phyloP scores from a whole-genome alignment of 768 basidiomycete genomes.

The Hysterangium stoloniferum region DNA sequence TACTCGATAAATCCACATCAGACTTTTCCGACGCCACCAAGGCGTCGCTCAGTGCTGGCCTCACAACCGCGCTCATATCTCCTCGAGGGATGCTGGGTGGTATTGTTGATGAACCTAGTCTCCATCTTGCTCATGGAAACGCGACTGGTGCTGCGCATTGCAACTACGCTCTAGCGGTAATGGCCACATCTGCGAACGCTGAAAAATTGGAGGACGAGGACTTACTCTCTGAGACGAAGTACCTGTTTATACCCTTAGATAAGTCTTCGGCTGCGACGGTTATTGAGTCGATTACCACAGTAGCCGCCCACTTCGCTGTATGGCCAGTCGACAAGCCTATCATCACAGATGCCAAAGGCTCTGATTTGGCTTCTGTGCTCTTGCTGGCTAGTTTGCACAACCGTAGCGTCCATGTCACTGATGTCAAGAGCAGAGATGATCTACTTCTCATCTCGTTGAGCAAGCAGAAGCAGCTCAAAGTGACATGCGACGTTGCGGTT shows the following conservation, averaged over 20 bases:
- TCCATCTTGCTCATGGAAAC: slow-evolving; percentile 64
- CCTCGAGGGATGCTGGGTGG: slow-evolving; percentile 55
- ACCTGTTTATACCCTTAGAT: slow-evolving; percentile 79
- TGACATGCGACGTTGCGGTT: slow-evolving; percentile 93
- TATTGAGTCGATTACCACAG: slow-evolving; percentile 47
- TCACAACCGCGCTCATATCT: slow-evolving; percentile 76
- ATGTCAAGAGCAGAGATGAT: slow-evolving; percentile 82
- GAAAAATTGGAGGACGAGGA: slow-evolving; percentile 57
- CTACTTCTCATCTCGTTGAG: slow-evolving; percentile 85
- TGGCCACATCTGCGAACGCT: slow-evolving; percentile 64
- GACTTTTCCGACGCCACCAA: slow-evolving; percentile 65
- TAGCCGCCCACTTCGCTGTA: slow-evolving; percentile 80
- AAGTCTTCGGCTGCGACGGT: slow-evolving; percentile 17
- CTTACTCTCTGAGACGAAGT: slow-evolving; percentile 69
- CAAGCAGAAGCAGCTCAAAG: slow-evolving; percentile 89
- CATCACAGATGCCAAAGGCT: slow-evolving; percentile 86
- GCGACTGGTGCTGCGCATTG: slow-evolving; percentile 63
- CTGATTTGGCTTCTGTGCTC: slow-evolving; percentile 87
- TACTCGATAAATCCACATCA: slow-evolving; percentile 44
- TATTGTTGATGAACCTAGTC: slow-evolving; percentile 59
- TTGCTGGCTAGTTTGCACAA: slow-evolving; percentile 89
- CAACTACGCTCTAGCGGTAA: slow-evolving; percentile 80
- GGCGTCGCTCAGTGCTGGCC: slow-evolving; percentile 83
- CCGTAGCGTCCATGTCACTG: slow-evolving; percentile 83
- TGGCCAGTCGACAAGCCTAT: slow-evolving; percentile 94